Base-by-base conservation (phyloP, 1,139 yeast species). In the Zygosaccharomyces pseudobailii region DNA sequence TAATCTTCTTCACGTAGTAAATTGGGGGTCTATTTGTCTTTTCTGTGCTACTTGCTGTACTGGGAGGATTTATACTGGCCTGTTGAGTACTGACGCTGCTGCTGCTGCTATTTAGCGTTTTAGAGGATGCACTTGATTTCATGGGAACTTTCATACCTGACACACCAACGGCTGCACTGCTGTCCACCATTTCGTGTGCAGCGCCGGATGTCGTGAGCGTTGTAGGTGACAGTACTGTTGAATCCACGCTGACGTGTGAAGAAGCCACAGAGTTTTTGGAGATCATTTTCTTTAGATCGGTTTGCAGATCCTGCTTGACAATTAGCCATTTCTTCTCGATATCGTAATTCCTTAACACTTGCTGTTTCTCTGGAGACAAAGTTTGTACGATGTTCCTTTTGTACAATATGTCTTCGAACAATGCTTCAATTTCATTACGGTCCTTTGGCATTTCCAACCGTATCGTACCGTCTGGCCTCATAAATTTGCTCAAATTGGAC, bases 281-380 rank as follows among this genome's bases (percentile, higher is more conserved):
- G 65, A 75, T 77, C 61, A 76, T 73, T 58, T 84, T 75, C 56
- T 84, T 84, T 59, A 74, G 74, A 58, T 87, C 97, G 6, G 90
- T 79, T 47, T 87, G 73, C 30, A 85, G 82, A 65, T 89, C 96
- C 64, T 92, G 97, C 57, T 85, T 82, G 38, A 92, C 85, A 57
- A 92, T 74, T 82, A 87, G 81, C 96, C 97, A 88, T 67, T 92
- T 92, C 58, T 89, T 87, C 46, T 84, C 87, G 0, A 80, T 72
- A 37, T 85, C 79, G 61, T 86, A 89, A 55, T 78, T 79, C 59
- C 81, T 73, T 85, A 92, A 82, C 63, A 87, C 95, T 52, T 75
- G 78, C 55, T 84, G 84, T 7, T 95, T 95, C 49, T 78, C 80
- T 24, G 79, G 79, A 0, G 96, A 95, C 42, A 89, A 72, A 47